Conservation (phyloP, 306 rosid species). For the Prunus mume region DNA sequence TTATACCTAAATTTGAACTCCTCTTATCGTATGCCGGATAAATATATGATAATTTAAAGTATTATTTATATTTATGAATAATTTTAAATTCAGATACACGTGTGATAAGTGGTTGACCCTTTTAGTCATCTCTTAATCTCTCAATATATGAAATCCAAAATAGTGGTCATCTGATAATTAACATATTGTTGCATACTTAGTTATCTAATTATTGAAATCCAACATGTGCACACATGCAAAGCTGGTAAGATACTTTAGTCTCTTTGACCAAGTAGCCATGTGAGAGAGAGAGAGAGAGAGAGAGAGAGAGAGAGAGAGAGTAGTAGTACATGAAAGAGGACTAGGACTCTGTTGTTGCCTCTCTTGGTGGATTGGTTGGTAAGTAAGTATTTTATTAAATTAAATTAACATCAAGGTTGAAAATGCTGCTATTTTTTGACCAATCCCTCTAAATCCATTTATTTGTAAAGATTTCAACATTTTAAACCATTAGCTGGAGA, state of each 20-base stretch:
- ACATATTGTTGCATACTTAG: background rate
- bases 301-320: too few relatives aligned
- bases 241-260: background rate
- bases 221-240: background rate
- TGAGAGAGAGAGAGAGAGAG: background rate
- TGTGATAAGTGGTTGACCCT: background rate
- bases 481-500: background rate
- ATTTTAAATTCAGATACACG: background rate
- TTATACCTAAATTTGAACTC: too few relatives aligned
- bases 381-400: background rate
- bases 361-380: background rate
- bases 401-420: background rate
- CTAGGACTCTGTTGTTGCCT: background rate
- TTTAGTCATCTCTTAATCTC: background rate
- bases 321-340: background rate
- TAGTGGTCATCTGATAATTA: background rate
- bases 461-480: background rate
- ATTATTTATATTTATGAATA: too few relatives aligned
- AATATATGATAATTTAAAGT: too few relatives aligned
- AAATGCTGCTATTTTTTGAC: background rate
- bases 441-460: background rate
- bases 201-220: background rate
- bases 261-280: background rate
- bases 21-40: rapidly evolving
- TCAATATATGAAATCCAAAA: background rate